phyloP scores from a whole-genome alignment of 495 filamentous ascomycete genomes.

The Sporormia fimetaria region DNA sequence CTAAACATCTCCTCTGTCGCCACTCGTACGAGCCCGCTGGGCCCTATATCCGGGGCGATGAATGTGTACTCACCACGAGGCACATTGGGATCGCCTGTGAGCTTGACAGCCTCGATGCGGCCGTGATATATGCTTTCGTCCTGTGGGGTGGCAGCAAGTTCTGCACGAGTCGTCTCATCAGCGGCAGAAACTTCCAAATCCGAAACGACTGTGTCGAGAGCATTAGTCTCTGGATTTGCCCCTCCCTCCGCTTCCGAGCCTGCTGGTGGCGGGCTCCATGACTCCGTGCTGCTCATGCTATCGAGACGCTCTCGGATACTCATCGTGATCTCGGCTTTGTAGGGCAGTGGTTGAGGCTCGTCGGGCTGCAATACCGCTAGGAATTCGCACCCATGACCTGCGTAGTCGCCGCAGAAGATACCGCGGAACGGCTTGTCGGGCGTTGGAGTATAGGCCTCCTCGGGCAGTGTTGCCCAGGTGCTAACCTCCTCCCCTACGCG shows the following conservation, averaged over 20 bases:
- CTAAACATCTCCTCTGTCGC: slow-evolving; percentile 56
- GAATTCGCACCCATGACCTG: slow-evolving; percentile 80
- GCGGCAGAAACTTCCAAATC: not conserved
- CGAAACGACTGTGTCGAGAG: not conserved
- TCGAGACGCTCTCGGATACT: slow-evolving; percentile 2
- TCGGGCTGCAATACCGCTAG: slow-evolving; percentile 65
- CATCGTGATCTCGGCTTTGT: slow-evolving; percentile 9
- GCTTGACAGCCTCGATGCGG: slow-evolving; percentile 66
- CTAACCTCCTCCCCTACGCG: slow-evolving; percentile 52
- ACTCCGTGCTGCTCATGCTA: slow-evolving; percentile 11
- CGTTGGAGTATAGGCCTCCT: slow-evolving; percentile 62
- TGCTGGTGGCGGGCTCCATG: slow-evolving; percentile 14
- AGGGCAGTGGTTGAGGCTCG: slow-evolving; percentile 20
- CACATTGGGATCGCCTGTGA: slow-evolving; percentile 83
- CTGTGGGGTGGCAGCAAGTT: slow-evolving; percentile 1
- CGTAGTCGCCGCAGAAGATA: slow-evolving; percentile 88
- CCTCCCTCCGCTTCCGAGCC: not conserved
- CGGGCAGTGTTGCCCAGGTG: slow-evolving; percentile 67
- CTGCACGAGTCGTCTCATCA: slow-evolving; percentile 2
- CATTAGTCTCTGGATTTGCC: not conserved
- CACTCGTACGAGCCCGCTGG: slow-evolving; percentile 46
- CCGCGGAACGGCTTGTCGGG: slow-evolving; percentile 70
- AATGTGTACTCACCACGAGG: slow-evolving; percentile 78
- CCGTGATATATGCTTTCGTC: slow-evolving; percentile 41
- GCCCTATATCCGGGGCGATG: slow-evolving; percentile 61